A percentile compares a stretch with the other conserved stretches of the same genome.
Evolutionary conservation across 331 rosid species (phyloP).

Genomic region (Malus hybrid): DNA sequence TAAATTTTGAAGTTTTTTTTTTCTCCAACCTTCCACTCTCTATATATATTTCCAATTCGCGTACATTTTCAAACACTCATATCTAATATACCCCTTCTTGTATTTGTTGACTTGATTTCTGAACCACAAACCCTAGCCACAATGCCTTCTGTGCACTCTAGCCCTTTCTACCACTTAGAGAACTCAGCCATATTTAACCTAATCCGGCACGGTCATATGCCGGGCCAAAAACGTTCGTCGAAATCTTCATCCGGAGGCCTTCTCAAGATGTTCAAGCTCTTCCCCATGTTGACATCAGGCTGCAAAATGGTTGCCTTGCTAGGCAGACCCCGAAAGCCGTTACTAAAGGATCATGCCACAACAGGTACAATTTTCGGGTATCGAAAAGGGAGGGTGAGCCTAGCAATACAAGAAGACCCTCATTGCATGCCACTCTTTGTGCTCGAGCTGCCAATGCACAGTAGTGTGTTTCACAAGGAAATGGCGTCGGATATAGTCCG

Average conservation of each 20-base stretch:
- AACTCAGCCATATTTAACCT: conserved; percentile 56
- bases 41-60: conserved; percentile 1
- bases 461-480: conserved; percentile 64
- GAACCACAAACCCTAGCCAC: background rate
- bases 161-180: conserved; percentile 75
- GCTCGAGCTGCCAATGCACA: conserved; percentile 74
- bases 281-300: conserved; percentile 82
- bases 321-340: conserved; percentile 68
- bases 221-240: conserved; percentile 22
- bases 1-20: conserved; percentile 2
- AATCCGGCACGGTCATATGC: conserved; percentile 36
- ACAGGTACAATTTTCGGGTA: conserved; percentile 86
- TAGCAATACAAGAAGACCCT: conserved; percentile 90
- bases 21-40: background rate
- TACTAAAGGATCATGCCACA: conserved; percentile 74
- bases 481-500: conserved; percentile 77
- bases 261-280: conserved; percentile 63
- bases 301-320: conserved; percentile 91
- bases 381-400: conserved; percentile 76
- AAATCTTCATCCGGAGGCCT: conserved; percentile 54
- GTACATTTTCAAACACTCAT: background rate
- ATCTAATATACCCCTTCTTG: background rate
- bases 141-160: conserved; percentile 68
- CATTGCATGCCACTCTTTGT: conserved; percentile 77
- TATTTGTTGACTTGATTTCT: background rate